These are phyloP conservation scores for Wickerhamomyces hampshirensis DNA, from an alignment of 805 yeast genomes.

Conservation along the genomic window DNA sequence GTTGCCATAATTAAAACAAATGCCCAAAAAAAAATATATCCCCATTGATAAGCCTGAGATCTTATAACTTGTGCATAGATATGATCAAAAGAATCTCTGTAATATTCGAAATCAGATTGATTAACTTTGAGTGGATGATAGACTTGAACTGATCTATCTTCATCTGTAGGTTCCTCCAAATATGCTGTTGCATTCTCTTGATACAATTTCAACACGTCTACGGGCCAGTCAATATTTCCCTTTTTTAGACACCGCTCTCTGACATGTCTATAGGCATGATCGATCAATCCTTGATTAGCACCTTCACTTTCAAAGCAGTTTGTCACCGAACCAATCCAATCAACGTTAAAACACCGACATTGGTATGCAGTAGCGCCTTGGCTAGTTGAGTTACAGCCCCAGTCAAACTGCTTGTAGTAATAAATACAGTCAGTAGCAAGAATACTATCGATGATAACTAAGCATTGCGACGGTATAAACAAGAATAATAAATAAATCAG, in stretches of 20 bases:
- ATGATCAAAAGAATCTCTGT: constrained; percentile 31
- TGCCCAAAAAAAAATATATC: constrained; percentile 38
- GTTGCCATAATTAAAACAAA: constrained; percentile 29
- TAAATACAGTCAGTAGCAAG: constrained; percentile 38
- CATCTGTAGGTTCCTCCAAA: constrained; percentile 25
- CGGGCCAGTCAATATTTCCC: constrained; percentile 30
- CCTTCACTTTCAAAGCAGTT: constrained; percentile 33
- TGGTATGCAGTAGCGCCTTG: constrained; percentile 30
- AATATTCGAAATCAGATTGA: constrained; percentile 28
- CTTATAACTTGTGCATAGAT: constrained; percentile 32
- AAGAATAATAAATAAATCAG: neutral
- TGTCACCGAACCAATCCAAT: constrained; percentile 42
- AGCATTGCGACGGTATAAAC: constrained; percentile 3
- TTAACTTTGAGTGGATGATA: constrained; percentile 31
- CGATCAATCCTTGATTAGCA: constrained; percentile 19
- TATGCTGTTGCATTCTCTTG: constrained; percentile 32
- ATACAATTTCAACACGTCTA: constrained; percentile 29
- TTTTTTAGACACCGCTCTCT: constrained; percentile 31
- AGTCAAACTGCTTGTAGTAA: constrained; percentile 33
- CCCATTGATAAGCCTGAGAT: constrained; percentile 43
- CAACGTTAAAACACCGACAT: constrained; percentile 37
- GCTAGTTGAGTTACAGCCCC: constrained; percentile 38
- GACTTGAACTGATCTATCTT: constrained; percentile 23
- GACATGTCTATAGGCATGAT: constrained; percentile 38
- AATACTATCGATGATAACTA: constrained; percentile 31